Base-by-base conservation (phyloP, 1,284 basidiomycete genomes). In the Heimioporus retisporus region DNA sequence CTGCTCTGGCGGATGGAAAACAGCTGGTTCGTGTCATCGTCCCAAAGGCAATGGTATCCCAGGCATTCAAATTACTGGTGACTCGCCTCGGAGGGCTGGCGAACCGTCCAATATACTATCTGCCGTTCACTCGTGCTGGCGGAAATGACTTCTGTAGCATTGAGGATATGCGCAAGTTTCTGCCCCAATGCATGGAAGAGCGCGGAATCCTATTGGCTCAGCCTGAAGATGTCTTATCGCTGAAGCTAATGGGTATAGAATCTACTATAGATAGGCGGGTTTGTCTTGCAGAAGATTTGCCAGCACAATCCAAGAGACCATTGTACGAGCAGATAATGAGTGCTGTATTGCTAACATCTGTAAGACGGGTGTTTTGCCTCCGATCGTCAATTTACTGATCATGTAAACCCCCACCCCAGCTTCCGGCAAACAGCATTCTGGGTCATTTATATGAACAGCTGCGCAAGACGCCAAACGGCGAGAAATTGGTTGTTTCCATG, bases 201-300 rank as follows among this genome's bases (percentile, higher is more conserved):
- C 50, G 14, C 25, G 50, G 50, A 51, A 51, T 51, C 25, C 11
- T 51, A 13, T 11, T 51, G 1, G 75, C 76, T 14, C 86, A 86
- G 61, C 86, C 85, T 0, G 85, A 87, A 63, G 85, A 88, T 55
- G 79, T 86, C 4, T 77, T 86, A 2, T 87, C 86, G 0, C 84
- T 70, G 60, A 70, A 66, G 56, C n/a, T 72, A 11, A 56, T 64
- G 64, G 55, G 28, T 28, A 28, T 28, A 28, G 28, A 28, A 28
- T 28, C 28, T 28, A 5, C 28, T 28, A 28, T 28, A 28, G 28
- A 28, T 28, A 28, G 28, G 28, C 28, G 28, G 28, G 28, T 28
- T 28, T 28, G 28, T 28, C 28, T 28, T 28, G 28, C 28, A 28
- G 28, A 28, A 28, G 28, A 28, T 28, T 28, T 28, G 28, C 28